Base-by-base conservation (phyloP, 1,284 basidiomycete genomes). In the Tilletia indica region DNA sequence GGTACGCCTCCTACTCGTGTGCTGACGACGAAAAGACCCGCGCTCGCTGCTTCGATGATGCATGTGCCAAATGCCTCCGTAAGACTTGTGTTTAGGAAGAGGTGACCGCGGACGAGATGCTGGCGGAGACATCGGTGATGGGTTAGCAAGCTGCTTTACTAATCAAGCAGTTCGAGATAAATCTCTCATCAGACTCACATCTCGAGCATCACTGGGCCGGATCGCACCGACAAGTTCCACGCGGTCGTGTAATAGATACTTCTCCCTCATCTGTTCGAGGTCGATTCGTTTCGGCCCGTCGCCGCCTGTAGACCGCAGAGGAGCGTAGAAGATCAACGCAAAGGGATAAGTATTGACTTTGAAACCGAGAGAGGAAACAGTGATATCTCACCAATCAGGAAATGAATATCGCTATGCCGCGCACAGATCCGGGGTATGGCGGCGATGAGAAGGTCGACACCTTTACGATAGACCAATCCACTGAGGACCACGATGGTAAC, bases 21-120 rank as follows among this genome's bases (percentile, higher is more conserved):
- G 19, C 91, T 91, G 47, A 99, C 97, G 49, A 98, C 92, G 80
- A 97, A 96, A 9, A 99, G 87, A 0, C 97, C 97, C 0, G 93
- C 90, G 77, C 92, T 95, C 0, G 97, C 97, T 0, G 97, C 97
- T 87, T 99, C 97, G 67, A 99, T 88, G 76, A 97, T 94, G 8
- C 92, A 92, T 75, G 96, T 99, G 0, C 97, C 96, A 80, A 99
- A 99, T 0, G 97, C 90, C 84, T 99, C 96, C 0, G 96, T 99
- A 25, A 99, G 88, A 0, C 93, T 95, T 0, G 96, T 96, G 83
- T 96, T 97, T 86, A 99, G 88, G 85, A 93, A 98, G 75, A 99
- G 95, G 9, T 93, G 88, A 0, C 95, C 94, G 67, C 90, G 89
- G 8, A 88, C 86, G 25, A 99, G 88, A 31, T 97, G 90, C 92